A percentile compares a stretch with the other conserved stretches of the same genome.
Conservation (phyloP, 2,329 filamentous ascomycete species). For the Aspergillus fijiensis region DNA sequence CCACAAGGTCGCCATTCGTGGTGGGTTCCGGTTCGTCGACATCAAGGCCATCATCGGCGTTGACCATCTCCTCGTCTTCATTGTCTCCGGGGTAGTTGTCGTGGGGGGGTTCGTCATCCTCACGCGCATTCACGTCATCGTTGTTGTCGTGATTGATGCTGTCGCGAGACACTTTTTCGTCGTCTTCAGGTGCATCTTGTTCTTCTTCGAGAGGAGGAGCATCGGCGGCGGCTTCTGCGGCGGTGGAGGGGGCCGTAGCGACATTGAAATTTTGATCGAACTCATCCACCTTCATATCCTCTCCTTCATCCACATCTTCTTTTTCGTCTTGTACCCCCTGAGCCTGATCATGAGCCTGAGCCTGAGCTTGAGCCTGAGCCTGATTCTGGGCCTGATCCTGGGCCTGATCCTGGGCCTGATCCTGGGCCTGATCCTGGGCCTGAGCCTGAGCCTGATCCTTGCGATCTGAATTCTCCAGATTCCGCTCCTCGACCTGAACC, state of each 20-base stretch:
- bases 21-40: constrained; percentile 22
- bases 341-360: no score
- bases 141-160: no score
- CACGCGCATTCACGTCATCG: no score
- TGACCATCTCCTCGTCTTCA: background rate
- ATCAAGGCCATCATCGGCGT: constrained; percentile 10
- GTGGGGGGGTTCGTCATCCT: background rate
- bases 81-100: background rate
- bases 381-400: no score
- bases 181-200: background rate
- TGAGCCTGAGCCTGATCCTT: no score
- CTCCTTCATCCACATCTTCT: constrained; percentile 5
- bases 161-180: no score
- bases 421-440: no score
- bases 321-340: background rate
- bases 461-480: no score
- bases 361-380: no score
- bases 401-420: no score
- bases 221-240: background rate
- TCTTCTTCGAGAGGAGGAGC: background rate
- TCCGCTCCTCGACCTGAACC: no score
- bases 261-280: background rate
- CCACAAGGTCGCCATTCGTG: constrained; percentile 16
- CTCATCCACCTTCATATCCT: constrained; percentile 1
- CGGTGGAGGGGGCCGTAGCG: background rate